These are phyloP conservation scores for Debaryomyces prosopidis DNA, from an alignment of 805 yeast species.

Conservation along the genomic window DNA sequence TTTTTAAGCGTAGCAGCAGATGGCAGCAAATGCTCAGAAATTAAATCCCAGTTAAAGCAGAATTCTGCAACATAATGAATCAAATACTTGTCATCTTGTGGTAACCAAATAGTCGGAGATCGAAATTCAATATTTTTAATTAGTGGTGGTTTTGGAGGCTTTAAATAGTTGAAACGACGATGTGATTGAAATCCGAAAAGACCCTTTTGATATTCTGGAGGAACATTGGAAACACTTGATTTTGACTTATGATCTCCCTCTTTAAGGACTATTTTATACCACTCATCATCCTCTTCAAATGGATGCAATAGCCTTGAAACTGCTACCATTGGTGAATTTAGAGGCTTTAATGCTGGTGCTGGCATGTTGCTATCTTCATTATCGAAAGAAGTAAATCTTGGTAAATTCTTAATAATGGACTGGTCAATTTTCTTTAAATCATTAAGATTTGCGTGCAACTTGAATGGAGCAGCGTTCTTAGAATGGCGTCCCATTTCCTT, in stretches of 20 bases:
- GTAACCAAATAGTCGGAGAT: constrained; percentile 94
- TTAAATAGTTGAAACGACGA: constrained; percentile 61
- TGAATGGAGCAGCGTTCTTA: constrained; percentile 38
- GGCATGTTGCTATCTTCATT: constrained; percentile 22
- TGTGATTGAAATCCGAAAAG: constrained; percentile 52
- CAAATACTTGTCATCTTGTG: constrained; percentile 83
- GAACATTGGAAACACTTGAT: constrained; percentile 12
- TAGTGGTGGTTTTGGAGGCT: constrained; percentile 92
- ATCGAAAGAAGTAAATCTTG: constrained; percentile 49
- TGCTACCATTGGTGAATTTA: constrained; percentile 44
- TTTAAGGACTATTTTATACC: constrained; percentile 58
- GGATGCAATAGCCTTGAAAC: constrained; percentile 69
- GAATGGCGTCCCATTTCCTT: not conserved
- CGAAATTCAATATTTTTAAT: constrained; percentile 76
- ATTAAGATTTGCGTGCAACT: constrained; percentile 41
- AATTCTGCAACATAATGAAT: constrained; percentile 82
- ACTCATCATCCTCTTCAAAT: constrained; percentile 60
- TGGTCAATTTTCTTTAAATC: constrained; percentile 47
- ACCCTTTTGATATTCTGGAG: constrained; percentile 54
- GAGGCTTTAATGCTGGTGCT: constrained; percentile 25
- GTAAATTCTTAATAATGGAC: constrained; percentile 48
- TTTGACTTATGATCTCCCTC: constrained; percentile 22
- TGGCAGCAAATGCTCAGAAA: constrained; percentile 75
- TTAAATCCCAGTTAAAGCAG: constrained; percentile 90
- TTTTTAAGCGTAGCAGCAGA: constrained; percentile 57